Evolutionary conservation across 1,284 basidiomycete genomes (phyloP).

Genomic region (Austroboletus niveus): DNA sequence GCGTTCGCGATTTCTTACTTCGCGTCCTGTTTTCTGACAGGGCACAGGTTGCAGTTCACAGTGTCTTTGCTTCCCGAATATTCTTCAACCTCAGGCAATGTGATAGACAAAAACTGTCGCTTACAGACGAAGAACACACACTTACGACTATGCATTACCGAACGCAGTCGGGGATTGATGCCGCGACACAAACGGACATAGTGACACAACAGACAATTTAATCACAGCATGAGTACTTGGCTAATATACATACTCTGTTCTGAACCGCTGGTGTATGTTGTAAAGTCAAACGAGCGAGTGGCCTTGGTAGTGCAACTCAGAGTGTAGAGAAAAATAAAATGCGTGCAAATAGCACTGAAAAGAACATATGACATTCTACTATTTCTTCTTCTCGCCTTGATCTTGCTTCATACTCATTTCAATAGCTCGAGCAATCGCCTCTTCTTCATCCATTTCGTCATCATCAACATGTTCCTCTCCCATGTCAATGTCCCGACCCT

Average conservation of each 20-base stretch:
- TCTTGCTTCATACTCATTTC: constrained; percentile 56
- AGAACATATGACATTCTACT: constrained; percentile 15
- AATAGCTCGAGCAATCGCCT: constrained; percentile 55
- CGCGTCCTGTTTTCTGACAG: too few relatives aligned
- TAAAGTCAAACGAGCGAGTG: not conserved
- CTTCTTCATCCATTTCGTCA: constrained; percentile 53
- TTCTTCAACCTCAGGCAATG: constrained; percentile 30
- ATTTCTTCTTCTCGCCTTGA: constrained; percentile 37
- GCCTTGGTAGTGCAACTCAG: not conserved
- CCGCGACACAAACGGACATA: not conserved
- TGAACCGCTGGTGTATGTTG: not conserved
- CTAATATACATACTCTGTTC: not conserved
- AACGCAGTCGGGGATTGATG: not conserved
- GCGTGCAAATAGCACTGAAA: too few relatives aligned
- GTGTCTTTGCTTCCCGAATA: constrained; percentile 29
- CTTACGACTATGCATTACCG: constrained; percentile 11
- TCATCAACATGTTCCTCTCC: constrained; percentile 38
- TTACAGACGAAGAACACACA: not conserved
- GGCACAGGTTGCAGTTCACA: constrained; percentile 27
- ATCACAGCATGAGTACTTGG: too few relatives aligned
- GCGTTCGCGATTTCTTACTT: constrained; percentile 7
- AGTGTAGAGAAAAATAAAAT: not conserved
- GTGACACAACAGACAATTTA: too few relatives aligned
- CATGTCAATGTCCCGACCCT: constrained; percentile 43
- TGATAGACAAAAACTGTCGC: constrained; percentile 3